Base-by-base conservation (phyloP, 306 rosid species). In the Malus asiatica region DNA sequence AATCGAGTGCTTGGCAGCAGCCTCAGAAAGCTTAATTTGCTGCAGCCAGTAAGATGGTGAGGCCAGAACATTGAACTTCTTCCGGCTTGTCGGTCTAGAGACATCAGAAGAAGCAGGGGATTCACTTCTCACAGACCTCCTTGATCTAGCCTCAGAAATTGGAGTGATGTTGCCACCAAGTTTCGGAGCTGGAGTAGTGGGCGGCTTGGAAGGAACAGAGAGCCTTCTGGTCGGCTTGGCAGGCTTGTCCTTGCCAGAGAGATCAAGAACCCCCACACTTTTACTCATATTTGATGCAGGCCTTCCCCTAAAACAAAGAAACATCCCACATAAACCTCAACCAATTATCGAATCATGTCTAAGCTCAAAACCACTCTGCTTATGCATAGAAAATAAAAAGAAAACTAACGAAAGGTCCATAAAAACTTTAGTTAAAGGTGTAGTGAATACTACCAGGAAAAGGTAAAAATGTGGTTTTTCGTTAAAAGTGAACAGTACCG, bases 181-280 rank as follows among this genome's bases (percentile, higher is more conserved):
- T 78, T 86, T 95, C 58, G 80, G 83, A 18, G 82, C 85, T 10
- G 97, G 88, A 76, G 87, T 88, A n/a, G 68, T 68, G 70, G 86
- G 72, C 11, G 87, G 52, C 75, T 88, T 95, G 35, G 86, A 66
- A 25, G 96, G 97, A 84, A 76, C 81, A 11, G 99, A 95, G 14
- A 88, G 85, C 92, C 99, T 88, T 73, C 97, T 88, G 9, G 97
- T 90, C 27, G 97, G 96, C 88, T 90, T 95, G n/a, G 90, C 85
- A 51, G 96, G 83, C 86, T 86, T 92, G 35, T 86, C 96, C 86
- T 90, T 95, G 58, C 82, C 90, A 71, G 97, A 92, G 53, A 95
- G 86, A 77, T 92, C 90, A 74, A 95, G 90, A 60, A 88, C 93
- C 51, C 89, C 81, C 1, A 90, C 90, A 75, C 99, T 92, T 76